Evolutionary conservation across 1,139 yeast genomes (phyloP).

Genomic region (Arxiozyma telluris): DNA sequence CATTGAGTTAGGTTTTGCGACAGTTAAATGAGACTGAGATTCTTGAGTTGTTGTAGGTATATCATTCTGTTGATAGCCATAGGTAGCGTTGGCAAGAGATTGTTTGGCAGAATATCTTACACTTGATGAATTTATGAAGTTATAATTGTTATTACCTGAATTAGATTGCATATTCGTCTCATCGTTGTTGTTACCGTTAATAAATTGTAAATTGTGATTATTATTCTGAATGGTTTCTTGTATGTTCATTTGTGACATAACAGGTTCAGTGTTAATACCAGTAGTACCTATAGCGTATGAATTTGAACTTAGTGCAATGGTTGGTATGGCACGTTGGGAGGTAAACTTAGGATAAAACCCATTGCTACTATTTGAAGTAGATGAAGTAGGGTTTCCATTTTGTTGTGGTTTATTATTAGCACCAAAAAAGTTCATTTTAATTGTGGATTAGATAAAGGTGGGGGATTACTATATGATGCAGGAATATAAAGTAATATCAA

Average conservation of each 20-base stretch:
- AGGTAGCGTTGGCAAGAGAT: constrained; percentile 7
- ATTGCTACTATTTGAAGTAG: constrained; percentile 12
- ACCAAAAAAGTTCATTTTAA: constrained; percentile 26
- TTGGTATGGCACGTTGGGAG: constrained; percentile 39
- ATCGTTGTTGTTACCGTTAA: not conserved
- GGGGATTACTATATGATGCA: not conserved
- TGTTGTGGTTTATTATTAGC: constrained; percentile 8
- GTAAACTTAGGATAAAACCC: constrained; percentile 25
- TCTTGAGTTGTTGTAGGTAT: not conserved
- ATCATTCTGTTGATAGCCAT: constrained; percentile 4
- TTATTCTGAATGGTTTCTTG: constrained; percentile 6
- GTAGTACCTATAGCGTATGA: constrained; percentile 67
- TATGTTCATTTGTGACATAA: constrained; percentile 26
- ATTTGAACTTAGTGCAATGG: constrained; percentile 56
- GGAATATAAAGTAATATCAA: not conserved
- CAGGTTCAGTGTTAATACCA: constrained; percentile 38
- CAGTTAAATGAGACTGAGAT: not conserved
- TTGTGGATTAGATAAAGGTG: no score
- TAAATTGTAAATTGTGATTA: not conserved
- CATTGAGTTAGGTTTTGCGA: not conserved
- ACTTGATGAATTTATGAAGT: not conserved
- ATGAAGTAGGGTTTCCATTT: constrained; percentile 4
- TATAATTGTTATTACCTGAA: constrained; percentile 7
- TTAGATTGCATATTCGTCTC: constrained; percentile 12
- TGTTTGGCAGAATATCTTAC: constrained; percentile 8